Conservation (phyloP, 2,329 filamentous ascomycete genomes). For the Aureobasidium sp. region DNA sequence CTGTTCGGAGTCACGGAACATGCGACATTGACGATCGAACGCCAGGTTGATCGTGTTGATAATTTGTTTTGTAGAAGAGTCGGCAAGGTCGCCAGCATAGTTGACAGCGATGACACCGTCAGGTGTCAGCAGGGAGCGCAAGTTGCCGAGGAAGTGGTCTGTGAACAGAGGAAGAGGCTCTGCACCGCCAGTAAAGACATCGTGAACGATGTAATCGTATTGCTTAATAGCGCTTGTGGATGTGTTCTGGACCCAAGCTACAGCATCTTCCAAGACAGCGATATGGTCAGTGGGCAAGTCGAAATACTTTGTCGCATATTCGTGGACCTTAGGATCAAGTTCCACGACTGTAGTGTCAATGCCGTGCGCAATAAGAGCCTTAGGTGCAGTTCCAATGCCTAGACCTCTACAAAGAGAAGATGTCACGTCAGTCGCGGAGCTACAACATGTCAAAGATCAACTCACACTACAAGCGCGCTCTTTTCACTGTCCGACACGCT, state of each 20-base stretch:
- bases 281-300: slow-evolving; percentile 67
- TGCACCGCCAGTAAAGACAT: slow-evolving; percentile 94
- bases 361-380: slow-evolving; percentile 76
- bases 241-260: slow-evolving; percentile 49
- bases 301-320: slow-evolving; percentile 79
- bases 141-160: slow-evolving; percentile 65
- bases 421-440: background rate
- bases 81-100: slow-evolving; percentile 80
- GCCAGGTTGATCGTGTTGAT: slow-evolving; percentile 73
- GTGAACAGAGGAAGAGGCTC: slow-evolving; percentile 88
- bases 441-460: slow-evolving; percentile 11
- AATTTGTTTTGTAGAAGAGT: slow-evolving; percentile 68
- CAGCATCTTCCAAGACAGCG: slow-evolving; percentile 73
- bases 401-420: slow-evolving; percentile 53
- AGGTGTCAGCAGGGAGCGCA: slow-evolving; percentile 63
- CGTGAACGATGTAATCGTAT: slow-evolving; percentile 92
- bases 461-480: slow-evolving; percentile 78
- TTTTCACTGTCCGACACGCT: slow-evolving; percentile 55
- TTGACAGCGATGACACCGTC: slow-evolving; percentile 88
- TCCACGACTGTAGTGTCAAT: slow-evolving; percentile 92
- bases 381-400: slow-evolving; percentile 84
- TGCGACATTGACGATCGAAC: slow-evolving; percentile 74
- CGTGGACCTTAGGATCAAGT: slow-evolving; percentile 81
- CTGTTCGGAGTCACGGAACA: slow-evolving; percentile 70
- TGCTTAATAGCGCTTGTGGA: slow-evolving; percentile 23